Evolutionary conservation across 2,329 filamentous ascomycete genomes (phyloP), one percentile per base, ranked within the genome.

Genomic region (Neofusicoccum kwambonambiense): DNA sequence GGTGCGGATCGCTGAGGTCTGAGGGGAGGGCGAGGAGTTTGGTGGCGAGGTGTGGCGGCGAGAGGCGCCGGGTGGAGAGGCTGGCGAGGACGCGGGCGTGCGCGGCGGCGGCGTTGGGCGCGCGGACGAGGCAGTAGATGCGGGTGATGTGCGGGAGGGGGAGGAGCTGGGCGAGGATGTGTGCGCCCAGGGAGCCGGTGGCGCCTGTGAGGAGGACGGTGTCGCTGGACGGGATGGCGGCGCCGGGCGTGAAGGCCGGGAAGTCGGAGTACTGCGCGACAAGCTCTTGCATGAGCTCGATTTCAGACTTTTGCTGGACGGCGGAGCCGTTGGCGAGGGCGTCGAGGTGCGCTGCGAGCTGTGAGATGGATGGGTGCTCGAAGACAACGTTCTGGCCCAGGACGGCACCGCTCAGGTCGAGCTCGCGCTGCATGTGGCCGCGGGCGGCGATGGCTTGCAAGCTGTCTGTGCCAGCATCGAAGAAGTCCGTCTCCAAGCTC

Each of bases 371-470:
- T 0, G 82, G 83, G 39, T 83, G 79, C 45, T 89, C 86, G 56
- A 87, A 89, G 0, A 87, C 80, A 0, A 89, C 78, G 57, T 87
- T 89, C 54, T 84, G 81, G 0, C 81, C 80, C 0, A 88, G 72
- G 4, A 57, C 44, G 13, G 67, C 67, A 0, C 81, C 80, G 1
- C 79, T 77, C 1, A 86, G 69, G 31, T 86, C 79, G 2, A 89
- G 70, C 0, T 81, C 77, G 12, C 81, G 80, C 62, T 84, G 74
- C 34, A 90, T 82, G 1, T 78, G 73, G 15, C 79, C 79, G 67
- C 87, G 81, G 65, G 87, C 81, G 61, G 82, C 81, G 34, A 87
- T 86, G 1, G 85, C 83, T 67, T 87, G 84, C 31, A 89, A 73
- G 51, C 83, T 86, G 71, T 89, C 87, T 1, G 88, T 76, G 0